Evolutionary conservation across 139 green algal genomes (phyloP).

Genomic region (Picochlorum sp.): DNA sequence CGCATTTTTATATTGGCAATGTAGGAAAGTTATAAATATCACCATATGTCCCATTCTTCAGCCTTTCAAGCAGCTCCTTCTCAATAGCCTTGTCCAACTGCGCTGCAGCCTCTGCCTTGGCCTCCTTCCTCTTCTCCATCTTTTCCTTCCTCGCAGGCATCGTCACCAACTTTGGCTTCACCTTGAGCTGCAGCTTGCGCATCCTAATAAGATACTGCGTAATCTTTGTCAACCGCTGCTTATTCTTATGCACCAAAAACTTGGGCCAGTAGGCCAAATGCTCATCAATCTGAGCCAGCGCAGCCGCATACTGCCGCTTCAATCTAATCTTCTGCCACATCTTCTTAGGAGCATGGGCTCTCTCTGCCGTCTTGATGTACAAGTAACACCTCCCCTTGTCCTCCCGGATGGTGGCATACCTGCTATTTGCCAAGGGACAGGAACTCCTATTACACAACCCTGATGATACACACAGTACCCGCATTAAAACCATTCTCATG

Average conservation of each 20-base stretch:
- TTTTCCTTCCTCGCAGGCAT: slow-evolving; percentile 73
- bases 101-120: slow-evolving; percentile 85
- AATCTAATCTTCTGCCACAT: slow-evolving; percentile 93
- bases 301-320: slow-evolving; percentile 72
- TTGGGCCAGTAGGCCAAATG: slow-evolving; percentile 91
- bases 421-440: slow-evolving; percentile 93
- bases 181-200: slow-evolving; percentile 73
- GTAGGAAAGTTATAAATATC: slow-evolving; percentile 99
- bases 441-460: slow-evolving; percentile 85
- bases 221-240: slow-evolving; percentile 99
- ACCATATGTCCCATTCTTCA: slow-evolving; percentile 92
- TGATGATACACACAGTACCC: slow-evolving; percentile 12
- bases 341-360: slow-evolving; percentile 87
- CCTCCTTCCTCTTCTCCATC: slow-evolving; percentile 68
- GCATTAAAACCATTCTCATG: slow-evolving; percentile 86
- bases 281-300: slow-evolving; percentile 71
- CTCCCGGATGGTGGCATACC: slow-evolving; percentile 87
- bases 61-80: slow-evolving; percentile 81
- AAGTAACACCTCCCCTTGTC: slow-evolving; percentile 79
- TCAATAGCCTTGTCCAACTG: slow-evolving; percentile 84
- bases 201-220: slow-evolving; percentile 98
- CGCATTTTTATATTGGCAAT: slow-evolving; percentile 82
- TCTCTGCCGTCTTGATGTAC: slow-evolving; percentile 95
- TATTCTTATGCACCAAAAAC: slow-evolving; percentile 99
- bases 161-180: slow-evolving; percentile 76